Base-by-base conservation (phyloP, 169 alveolate species). In the Cryptosporidium tyzzeri region DNA sequence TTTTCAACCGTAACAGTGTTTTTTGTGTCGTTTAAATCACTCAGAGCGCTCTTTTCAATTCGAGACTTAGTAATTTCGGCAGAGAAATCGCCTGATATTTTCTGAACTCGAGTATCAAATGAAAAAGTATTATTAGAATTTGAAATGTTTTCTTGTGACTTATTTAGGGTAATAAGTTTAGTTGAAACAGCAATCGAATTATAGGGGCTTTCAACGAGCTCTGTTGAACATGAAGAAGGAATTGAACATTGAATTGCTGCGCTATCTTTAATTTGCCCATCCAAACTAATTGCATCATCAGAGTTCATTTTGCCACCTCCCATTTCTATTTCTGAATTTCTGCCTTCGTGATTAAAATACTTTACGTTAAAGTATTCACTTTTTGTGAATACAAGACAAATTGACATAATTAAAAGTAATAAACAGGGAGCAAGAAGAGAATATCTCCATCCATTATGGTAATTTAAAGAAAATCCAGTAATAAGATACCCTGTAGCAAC, bases 391-490 rank as follows among this genome's bases (percentile, higher is more conserved):
- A 80, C 21, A 37, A 80, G 75, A 37, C 71, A 80, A 59, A 80
- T 41, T 39, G 89, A 80, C 73, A 80, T 59, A 6, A 80, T 8
- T 31, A 80, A 80, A 21, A 80, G 68, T 35, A 65, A 41, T 39
- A 80, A 44, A 45, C 89, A 80, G 12, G 89, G 89, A 61, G 62
- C 80, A 10, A 80, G 53, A 10, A 80, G 41, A 14, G 89, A 80
- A 80, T 31, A 80, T 80, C 80, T 59, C 89, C 89, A 80, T 48
- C 89, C 89, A 80, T 80, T 80, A 80, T 80, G 75, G 41, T 41
- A 58, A 14, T 48, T 53, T 41, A 62, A 33, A 26, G 89, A 39
- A 23, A 80, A 80, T 29, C 89, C 89, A 41, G 89, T 80, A 33
- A 80, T 62, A 23, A 80, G 62, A 50, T 80, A 80, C 44, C 89